Evolutionary conservation across 73 alveolate species (phyloP), one percentile per base, ranked within the genome.

Genomic region (Paramecium primaurelia): DNA sequence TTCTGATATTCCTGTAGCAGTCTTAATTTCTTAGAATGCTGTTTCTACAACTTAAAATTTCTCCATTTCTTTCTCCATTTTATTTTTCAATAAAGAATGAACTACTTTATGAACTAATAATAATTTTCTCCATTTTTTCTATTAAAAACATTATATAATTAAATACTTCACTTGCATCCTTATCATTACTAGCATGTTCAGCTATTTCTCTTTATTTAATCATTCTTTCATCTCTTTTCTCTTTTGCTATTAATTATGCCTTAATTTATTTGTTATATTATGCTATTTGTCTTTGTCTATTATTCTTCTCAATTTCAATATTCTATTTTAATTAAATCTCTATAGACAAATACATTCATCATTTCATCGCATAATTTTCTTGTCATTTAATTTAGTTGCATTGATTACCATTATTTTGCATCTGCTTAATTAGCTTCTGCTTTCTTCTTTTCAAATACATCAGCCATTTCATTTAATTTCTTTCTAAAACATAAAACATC

Each of bases 31-130:
- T 84, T 96, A 84, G 86, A 93, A 96, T 22, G 99, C 99, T 30
- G 92, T 92, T 34, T 96, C 99, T 34, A 96, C 96, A 40, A 90
- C 80, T 2, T 84, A 93, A 37, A 97, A 95, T 68, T 96, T 93
- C 22, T 93, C 93, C 98, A 95, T 96, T 71, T 96, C 99, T 92
- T 93, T 96, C 88, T 96, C 98, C 96, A 96, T 94, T 92, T 95
- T 96, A 95, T 96, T 92, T 38, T 97, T 92, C 84, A 96, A 86
- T 49, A 95, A 90, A 3, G 96, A 84, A 86, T 96, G 93, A 94
- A 97, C 94, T 16, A 96, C 92, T 75, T 94, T 95, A 60, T 96
- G 93, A 18, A 93, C 93, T 85, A 92, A 92, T 26, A 96, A 90
- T 59, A 88, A 51, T 86, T 95, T 95, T 71, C 99, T 94, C 98